Evolutionary conservation across 1,284 basidiomycete species (phyloP).

Genomic region (Ceraceosorus guamensis): DNA sequence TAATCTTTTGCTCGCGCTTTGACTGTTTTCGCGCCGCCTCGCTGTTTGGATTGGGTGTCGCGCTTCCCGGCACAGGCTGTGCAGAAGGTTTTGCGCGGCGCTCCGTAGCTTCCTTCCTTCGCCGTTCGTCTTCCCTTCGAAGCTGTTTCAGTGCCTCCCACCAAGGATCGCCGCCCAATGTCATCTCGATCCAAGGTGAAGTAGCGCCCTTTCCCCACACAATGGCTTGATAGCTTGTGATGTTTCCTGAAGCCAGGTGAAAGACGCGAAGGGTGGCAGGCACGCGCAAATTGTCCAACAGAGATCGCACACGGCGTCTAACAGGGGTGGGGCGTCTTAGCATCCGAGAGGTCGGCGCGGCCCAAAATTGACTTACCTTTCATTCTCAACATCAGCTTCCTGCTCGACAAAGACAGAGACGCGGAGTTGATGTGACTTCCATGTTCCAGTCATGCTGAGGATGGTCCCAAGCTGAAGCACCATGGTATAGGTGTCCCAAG

Average conservation of each 20-base stretch:
- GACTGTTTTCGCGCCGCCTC: constrained; percentile 19
- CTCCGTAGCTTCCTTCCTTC: constrained; percentile 24
- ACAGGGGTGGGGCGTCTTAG: neutral
- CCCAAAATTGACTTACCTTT: constrained; percentile 15
- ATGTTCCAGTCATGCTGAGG: constrained; percentile 42
- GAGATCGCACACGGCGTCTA: constrained; percentile 29
- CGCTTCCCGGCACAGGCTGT: neutral
- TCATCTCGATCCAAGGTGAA: constrained; percentile 21
- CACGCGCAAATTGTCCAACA: constrained; percentile 46
- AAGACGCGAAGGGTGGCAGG: constrained; percentile 45
- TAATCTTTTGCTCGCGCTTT: constrained; percentile 28
- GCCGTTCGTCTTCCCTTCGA: constrained; percentile 32
- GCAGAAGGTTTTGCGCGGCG: constrained; percentile 14
- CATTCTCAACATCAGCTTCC: constrained; percentile 34
- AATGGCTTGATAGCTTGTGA: constrained; percentile 41
- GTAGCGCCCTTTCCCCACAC: constrained; percentile 32
- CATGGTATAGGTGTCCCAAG: constrained; percentile 49
- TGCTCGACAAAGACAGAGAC: constrained; percentile 47
- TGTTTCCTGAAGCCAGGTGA: constrained; percentile 29
- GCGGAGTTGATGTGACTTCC: constrained; percentile 44
- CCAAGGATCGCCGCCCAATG: constrained; percentile 42
- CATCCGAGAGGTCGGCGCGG: no score
- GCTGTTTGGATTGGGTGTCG: neutral
- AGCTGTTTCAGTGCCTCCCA: constrained; percentile 41
- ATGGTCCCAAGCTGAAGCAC: constrained; percentile 47